Evolutionary conservation across 2,329 filamentous ascomycete genomes (phyloP).

Genomic region (Leptographium galeiforme): DNA sequence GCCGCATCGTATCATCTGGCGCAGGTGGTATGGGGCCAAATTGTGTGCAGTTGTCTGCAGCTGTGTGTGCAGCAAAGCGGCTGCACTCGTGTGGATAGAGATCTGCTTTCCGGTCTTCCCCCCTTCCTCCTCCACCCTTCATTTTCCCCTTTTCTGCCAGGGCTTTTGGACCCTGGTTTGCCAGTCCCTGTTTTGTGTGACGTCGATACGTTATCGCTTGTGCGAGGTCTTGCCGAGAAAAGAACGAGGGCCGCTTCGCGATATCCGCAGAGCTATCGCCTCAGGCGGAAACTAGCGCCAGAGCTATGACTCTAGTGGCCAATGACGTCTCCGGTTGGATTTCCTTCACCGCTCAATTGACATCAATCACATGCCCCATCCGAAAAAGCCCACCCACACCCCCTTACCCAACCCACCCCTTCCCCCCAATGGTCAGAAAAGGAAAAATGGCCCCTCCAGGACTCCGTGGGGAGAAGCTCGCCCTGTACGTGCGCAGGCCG

Average conservation of each 20-base stretch:
- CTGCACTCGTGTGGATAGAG: constrained; percentile 1
- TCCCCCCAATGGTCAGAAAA: neutral
- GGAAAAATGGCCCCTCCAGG: neutral
- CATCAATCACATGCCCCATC: constrained; percentile 2
- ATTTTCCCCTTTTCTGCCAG: neutral
- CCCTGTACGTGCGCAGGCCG: neutral
- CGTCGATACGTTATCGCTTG: neutral
- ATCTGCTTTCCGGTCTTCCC: neutral
- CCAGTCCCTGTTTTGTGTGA: neutral
- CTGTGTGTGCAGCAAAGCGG: neutral
- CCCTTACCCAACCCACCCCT: neutral
- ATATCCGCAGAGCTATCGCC: neutral
- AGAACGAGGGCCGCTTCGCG: neutral
- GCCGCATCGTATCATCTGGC: neutral
- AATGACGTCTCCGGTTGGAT: neutral
- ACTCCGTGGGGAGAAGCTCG: neutral
- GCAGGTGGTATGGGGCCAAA: neutral
- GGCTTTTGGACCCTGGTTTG: neutral
- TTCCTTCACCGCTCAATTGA: constrained; percentile 2
- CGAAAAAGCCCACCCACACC: neutral
- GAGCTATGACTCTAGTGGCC: neutral
- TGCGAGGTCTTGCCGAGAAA: neutral
- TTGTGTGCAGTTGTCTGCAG: constrained; percentile 1
- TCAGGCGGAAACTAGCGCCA: neutral
- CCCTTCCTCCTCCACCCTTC: neutral